phyloP scores from a whole-genome alignment of 2,329 filamentous ascomycete genomes.

The Botryotinia convoluta region DNA sequence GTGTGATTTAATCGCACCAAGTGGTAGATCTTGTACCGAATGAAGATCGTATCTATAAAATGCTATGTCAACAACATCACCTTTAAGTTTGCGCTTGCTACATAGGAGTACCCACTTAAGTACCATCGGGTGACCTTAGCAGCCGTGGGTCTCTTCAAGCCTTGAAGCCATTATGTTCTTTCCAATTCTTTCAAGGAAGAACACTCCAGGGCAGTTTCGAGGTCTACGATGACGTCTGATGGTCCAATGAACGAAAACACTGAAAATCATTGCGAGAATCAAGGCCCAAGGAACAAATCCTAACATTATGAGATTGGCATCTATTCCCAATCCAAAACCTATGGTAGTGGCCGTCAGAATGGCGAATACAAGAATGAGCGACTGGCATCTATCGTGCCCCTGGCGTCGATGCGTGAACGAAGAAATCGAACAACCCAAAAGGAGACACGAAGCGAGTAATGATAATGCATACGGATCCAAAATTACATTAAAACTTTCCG shows the following conservation, averaged over 20 bases:
- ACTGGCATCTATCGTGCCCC: constrained; percentile 37
- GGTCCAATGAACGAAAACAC: constrained; percentile 35
- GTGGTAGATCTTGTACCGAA: background rate
- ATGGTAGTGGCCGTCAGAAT: constrained; percentile 31
- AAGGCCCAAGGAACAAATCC: constrained; percentile 40
- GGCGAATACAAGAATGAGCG: constrained; percentile 36
- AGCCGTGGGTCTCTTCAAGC: background rate
- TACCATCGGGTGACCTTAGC: background rate
- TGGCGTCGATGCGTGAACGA: constrained; percentile 41
- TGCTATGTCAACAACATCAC: background rate
- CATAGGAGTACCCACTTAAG: background rate
- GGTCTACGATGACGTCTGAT: background rate
- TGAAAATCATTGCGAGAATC: constrained; percentile 40
- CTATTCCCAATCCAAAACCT: constrained; percentile 33
- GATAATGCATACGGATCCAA: constrained; percentile 38
- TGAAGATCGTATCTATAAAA: background rate
- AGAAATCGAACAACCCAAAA: constrained; percentile 41
- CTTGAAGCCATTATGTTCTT: background rate
- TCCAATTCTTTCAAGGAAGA: background rate
- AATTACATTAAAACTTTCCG: constrained; percentile 27
- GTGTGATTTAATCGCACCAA: no score
- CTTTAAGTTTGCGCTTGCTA: background rate
- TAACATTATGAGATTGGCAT: constrained; percentile 39
- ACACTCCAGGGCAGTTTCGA: background rate
- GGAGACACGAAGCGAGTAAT: constrained; percentile 39